Conservation (phyloP, 2,329 filamentous ascomycete species). For the Acephala macrosclerotiorum region DNA sequence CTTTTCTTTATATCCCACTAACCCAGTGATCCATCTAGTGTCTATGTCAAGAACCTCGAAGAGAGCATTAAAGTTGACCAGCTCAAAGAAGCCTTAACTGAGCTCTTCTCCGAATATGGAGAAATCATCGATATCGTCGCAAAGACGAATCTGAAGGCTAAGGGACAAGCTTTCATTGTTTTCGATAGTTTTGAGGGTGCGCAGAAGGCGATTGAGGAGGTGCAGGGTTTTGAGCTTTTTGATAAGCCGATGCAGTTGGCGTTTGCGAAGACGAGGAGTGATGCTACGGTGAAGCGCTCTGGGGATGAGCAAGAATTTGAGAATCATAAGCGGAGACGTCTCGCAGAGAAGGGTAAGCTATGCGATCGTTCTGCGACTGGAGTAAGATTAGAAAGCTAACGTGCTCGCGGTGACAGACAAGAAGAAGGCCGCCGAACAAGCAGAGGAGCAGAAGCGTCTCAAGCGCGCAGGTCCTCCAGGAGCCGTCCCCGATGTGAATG, state of each 20-base stretch:
- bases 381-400: slow-evolving; percentile 8
- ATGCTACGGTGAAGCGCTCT: slow-evolving; percentile 81
- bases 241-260: slow-evolving; percentile 89
- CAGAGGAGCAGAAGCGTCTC: slow-evolving; percentile 78
- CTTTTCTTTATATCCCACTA: slow-evolving; percentile 22
- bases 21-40: slow-evolving; percentile 52
- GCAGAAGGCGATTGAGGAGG: slow-evolving; percentile 80
- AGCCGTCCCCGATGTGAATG: slow-evolving; percentile 46
- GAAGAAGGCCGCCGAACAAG: slow-evolving; percentile 84
- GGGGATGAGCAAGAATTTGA: slow-evolving; percentile 86
- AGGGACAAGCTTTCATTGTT: slow-evolving; percentile 95
- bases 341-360: slow-evolving; percentile 86
- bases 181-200: slow-evolving; percentile 86
- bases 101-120: slow-evolving; percentile 90
- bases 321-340: slow-evolving; percentile 79
- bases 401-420: slow-evolving; percentile 54
- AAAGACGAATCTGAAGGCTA: slow-evolving; percentile 89
- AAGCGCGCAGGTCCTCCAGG: slow-evolving; percentile 63
- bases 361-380: too few species aligned
- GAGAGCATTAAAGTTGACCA: slow-evolving; percentile 86
- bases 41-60: slow-evolving; percentile 85
- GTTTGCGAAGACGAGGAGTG: slow-evolving; percentile 82
- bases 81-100: slow-evolving; percentile 74
- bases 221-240: slow-evolving; percentile 92
- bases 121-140: slow-evolving; percentile 84